These are phyloP conservation scores for Gossypium gossypioides DNA, from an alignment of 441 rosid genomes.

Conservation along the genomic window DNA sequence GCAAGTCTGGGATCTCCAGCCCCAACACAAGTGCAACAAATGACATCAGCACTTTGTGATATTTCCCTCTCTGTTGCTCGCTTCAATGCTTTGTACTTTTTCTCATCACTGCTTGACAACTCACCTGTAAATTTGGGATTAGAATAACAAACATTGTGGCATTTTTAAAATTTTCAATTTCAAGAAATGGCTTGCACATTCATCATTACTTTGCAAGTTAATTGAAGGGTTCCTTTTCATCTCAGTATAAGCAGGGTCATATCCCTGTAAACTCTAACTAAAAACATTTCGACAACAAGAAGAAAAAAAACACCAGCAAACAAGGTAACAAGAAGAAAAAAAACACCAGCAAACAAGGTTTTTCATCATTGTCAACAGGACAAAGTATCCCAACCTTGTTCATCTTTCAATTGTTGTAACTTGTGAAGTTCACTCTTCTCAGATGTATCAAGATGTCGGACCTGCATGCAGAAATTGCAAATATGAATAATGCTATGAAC, in stretches of 20 bases:
- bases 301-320: not conserved
- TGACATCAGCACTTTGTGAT: slow-evolving; percentile 98
- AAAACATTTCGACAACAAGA: not conserved
- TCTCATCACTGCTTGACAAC: slow-evolving; percentile 96
- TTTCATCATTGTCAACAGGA: not conserved
- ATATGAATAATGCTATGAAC: slow-evolving; percentile 15
- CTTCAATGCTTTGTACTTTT: slow-evolving; percentile 89
- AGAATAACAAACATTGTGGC: not conserved
- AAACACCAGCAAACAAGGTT: not conserved
- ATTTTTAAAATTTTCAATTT: not conserved
- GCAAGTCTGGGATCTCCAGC: slow-evolving; percentile 96
- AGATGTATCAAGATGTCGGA: slow-evolving; percentile 94
- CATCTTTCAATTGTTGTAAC: slow-evolving; percentile 94
- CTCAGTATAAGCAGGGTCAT: not conserved
- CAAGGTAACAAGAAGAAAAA: not conserved
- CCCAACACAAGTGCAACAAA: slow-evolving; percentile 98
- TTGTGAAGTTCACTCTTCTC: slow-evolving; percentile 99
- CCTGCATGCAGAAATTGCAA: slow-evolving; percentile 40
- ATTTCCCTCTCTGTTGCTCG: slow-evolving; percentile 95
- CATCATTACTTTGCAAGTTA: not conserved
- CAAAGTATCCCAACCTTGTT: slow-evolving; percentile 56
- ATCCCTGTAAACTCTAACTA: not conserved
- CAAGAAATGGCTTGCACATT: not conserved
- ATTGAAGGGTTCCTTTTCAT: not conserved
- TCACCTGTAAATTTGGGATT: slow-evolving; percentile 51